Evolutionary conservation across 805 yeast species (phyloP), one percentile per base, ranked within the genome.

Genomic region (Candida oleophila): DNA sequence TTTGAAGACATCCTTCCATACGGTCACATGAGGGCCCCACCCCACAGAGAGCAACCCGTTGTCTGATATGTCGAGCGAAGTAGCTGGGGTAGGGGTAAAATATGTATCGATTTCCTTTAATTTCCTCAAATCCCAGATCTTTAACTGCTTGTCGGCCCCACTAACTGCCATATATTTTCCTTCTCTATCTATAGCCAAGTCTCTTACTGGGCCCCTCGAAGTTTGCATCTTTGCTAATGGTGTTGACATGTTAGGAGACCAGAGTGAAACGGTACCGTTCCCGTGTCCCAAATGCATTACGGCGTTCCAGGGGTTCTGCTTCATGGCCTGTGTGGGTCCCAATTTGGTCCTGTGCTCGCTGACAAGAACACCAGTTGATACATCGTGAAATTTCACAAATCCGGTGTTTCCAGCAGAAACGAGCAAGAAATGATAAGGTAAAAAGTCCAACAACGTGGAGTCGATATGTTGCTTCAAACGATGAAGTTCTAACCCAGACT

Each of bases 301-400:
- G 0, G 97, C 99, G 62, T 94, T 94, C 87, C 95, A 89, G 2
- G 96, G 96, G 62, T 92, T 94, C 56, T 88, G 96, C 43, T 85
- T 73, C 90, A 92, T 82, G 4, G 92, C 78, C 41, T 84, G 83
- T 0, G 96, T 87, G 16, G 98, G 96, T 1, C 99, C 99, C 52
- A 88, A 66, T 64, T 87, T 89, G 7, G 97, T 90, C 61, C 91
- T 78, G 25, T 83, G 71, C 64, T 94, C 98, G 38, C 89, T 76
- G 1, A 91, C 94, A 30, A 89, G 69, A 41, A 76, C 80, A 50
- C 99, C 99, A 0, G 98, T 94, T 2, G 97, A 85, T 2, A 91
- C 95, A 66, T 94, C 99, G 60, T 94, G 98, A 66, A 89, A 94
- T 67, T 87, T 89, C 50, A 94, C 74, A 66, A 77, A 87, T 4